Evolutionary conservation across 2,329 filamentous ascomycete genomes (phyloP), one percentile per base, ranked within the genome.

Genomic region (Botrytis sinoallii): DNA sequence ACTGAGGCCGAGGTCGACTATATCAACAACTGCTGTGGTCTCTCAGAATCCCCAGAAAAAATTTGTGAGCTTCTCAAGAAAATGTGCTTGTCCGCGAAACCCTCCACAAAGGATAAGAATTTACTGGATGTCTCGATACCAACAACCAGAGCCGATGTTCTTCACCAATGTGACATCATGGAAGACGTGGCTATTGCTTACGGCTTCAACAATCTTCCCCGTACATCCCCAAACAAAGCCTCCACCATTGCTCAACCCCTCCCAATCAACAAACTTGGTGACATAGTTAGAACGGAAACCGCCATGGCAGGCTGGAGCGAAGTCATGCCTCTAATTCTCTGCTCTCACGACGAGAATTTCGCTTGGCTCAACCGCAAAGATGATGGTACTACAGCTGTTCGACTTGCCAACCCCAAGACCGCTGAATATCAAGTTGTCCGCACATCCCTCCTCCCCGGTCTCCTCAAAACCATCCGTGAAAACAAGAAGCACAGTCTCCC

Each of bases 271-370:
- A 98, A 98, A 85, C 91, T 99, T 59, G 88, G 88, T 75, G 97
- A 99, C 80, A 97, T 98, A 78, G 89, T 98, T 74, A 92, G 96
- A 71, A 85, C 91, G 72, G 96, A 99, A 83, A 89, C 93, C 69
- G 95, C 95, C 72, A 96, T 97, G 90, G 92, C 95, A 9, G 96
- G 96, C 74, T 99, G 96, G 96, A 92, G 90, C 72, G 96, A 99
- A 85, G 95, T 97, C 73, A 91, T 99, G 89, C 95, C 96, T 40
- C 87, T 99, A 42, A 98, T 97, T 78, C 89, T 99, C 72, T 99
- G 96, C 87, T 97, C 94, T 64, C 94, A 98, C 83, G 95, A 98
- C 81, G 96, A 99, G 87, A 99, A 99, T 85, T 99, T 98, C 82
- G 91, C 88, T 74, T 98, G 93, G 92, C 86, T 99, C 70, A 97